Base-by-base conservation (phyloP, 2,329 filamentous ascomycete genomes). In the Salinomyces thailandicus region DNA sequence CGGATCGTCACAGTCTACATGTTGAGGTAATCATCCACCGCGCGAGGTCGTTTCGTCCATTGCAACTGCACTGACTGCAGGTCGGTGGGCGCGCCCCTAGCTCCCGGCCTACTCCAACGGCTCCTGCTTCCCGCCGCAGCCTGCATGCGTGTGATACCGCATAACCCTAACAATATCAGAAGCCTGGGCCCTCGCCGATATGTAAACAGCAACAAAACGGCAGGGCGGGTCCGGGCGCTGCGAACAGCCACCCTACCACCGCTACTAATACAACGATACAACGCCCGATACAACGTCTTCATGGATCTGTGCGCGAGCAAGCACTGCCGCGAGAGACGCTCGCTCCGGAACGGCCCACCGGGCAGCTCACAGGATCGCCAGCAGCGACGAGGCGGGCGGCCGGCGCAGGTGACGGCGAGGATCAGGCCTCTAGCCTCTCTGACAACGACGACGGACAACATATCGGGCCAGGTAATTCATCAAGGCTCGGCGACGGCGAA, bases 91-190 rank as follows among this genome's bases (percentile, higher is more conserved):
- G n/a, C n/a, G 18, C 29, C 31, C 32, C 32, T 41, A 33, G 34
- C 18, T 36, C 31, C 34, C 38, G 28, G 16, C 28, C 13, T 28
- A 8, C 27, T 31, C 22, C 29, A 30, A 31, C 38, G 38, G 33
- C 20, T 37, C 18, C 24, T 22, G 35, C 34, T 31, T 36, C 33
- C 30, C 22, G 38, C 41, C 41, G 41, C 38, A 41, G 31, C 37
- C 14, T 32, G 37, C 40, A 42, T 46, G 46, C 44, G 45, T 43
- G 45, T 43, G 38, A 39, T 38, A 24, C 44, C 36, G 41, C 39
- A 40, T 43, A 32, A 35, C 35, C 31, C 34, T 29, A 33, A 41
- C 17, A n/a, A n/a, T n/a, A n/a, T n/a, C n/a, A n/a, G n/a, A n/a
- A n/a, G 37, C 30, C 34, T 30, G 32, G 37, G 29, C 34, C 30